phyloP scores from a whole-genome alignment of 768 basidiomycete species.

The Asterophora lycoperdoides region DNA sequence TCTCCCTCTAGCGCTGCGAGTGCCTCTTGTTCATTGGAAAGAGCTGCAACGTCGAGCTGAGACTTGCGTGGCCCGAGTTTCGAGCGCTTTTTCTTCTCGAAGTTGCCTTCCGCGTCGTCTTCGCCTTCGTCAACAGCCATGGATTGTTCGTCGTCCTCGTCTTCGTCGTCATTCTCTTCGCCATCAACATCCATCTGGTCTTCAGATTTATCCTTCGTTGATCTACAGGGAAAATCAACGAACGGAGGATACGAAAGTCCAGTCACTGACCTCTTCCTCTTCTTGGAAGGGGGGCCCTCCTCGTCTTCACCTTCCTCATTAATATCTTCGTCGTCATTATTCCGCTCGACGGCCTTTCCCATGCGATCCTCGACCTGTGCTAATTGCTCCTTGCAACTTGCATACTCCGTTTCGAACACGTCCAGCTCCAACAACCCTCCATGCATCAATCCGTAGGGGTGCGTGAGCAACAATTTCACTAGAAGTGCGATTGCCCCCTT shows the following conservation, averaged over 20 bases:
- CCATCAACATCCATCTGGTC: slow-evolving; percentile 61
- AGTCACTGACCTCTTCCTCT: slow-evolving; percentile 31
- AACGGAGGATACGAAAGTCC: background rate
- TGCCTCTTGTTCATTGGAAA: slow-evolving; percentile 67
- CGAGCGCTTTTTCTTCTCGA: slow-evolving; percentile 37
- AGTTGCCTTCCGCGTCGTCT: slow-evolving; percentile 25
- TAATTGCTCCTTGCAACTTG: slow-evolving; percentile 56
- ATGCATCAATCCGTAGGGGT: slow-evolving; percentile 83
- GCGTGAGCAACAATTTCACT: slow-evolving; percentile 71
- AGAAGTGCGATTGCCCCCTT: slow-evolving; percentile 77
- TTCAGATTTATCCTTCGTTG: slow-evolving; percentile 24
- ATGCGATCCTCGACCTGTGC: slow-evolving; percentile 63
- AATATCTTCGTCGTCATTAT: slow-evolving; percentile 32
- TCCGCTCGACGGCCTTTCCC: slow-evolving; percentile 56
- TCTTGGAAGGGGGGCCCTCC: slow-evolving; percentile 24
- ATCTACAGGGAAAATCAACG: slow-evolving; percentile 16
- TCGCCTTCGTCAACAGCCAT: slow-evolving; percentile 40
- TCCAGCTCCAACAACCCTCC: slow-evolving; percentile 73
- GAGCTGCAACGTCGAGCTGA: slow-evolving; percentile 60
- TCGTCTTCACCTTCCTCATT: slow-evolving; percentile 21
- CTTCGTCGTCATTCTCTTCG: slow-evolving; percentile 30
- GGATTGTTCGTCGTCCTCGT: slow-evolving; percentile 18
- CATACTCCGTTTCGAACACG: slow-evolving; percentile 74
- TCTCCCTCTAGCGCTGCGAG: slow-evolving; percentile 66
- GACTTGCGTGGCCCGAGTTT: slow-evolving; percentile 62